These are phyloP conservation scores for Pseudoperonospora humuli DNA, from an alignment of 352 stramenopile genomes.

Conservation along the genomic window DNA sequence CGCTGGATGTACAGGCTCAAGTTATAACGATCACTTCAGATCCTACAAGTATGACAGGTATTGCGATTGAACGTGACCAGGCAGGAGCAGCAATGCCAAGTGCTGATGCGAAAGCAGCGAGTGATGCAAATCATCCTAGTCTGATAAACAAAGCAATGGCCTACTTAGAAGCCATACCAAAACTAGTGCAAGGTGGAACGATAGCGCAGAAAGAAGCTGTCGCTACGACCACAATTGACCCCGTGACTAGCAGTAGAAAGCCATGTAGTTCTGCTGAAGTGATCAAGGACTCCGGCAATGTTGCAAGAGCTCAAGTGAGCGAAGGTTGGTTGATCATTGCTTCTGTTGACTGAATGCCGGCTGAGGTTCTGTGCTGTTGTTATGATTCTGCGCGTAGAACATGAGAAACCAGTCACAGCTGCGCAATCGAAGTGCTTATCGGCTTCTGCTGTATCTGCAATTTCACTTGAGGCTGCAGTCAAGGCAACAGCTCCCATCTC, in stretches of 20 bases:
- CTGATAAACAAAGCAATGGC: constrained; percentile 9
- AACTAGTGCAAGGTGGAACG: constrained; percentile 1
- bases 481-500: constrained; percentile 1
- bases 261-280: constrained; percentile 4
- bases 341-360: background rate
- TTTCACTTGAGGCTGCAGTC: background rate
- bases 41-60: background rate
- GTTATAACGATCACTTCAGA: background rate
- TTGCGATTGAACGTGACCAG: background rate
- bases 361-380: background rate
- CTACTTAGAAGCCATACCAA: constrained; percentile 9
- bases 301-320: background rate
- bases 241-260: background rate
- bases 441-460: background rate
- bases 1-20: constrained; percentile 1
- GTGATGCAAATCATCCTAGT: background rate
- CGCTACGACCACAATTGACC: background rate
- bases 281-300: background rate
- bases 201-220: background rate
- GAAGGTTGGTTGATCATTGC: constrained; percentile 8
- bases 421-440: background rate
- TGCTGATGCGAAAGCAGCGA: constrained; percentile 8
- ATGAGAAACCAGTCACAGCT: background rate
- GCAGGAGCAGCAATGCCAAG: background rate
- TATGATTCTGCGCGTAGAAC: background rate